Base-by-base conservation (phyloP, 2,329 filamentous ascomycete genomes). In the Podosphaera aphanis region DNA sequence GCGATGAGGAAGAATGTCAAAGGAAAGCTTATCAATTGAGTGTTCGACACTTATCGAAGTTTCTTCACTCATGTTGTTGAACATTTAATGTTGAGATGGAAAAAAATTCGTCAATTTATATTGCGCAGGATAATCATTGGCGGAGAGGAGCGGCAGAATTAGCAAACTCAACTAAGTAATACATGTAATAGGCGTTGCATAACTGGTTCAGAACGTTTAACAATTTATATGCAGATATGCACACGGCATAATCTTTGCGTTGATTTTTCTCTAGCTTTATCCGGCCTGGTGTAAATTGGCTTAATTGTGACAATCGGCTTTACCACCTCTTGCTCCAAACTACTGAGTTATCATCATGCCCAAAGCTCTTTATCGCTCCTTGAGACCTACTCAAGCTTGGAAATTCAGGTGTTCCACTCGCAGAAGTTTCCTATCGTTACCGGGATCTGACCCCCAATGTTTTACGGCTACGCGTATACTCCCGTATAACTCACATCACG, bases 381-480 rank as follows among this genome's bases (percentile, higher is more conserved):
- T 56, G 5, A 51, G 52, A 16, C 49, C 54, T 19, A 44, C 42
- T 42, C 31, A 47, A n/a, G 43, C 48, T 11, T 11, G 6, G 6
- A 29, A 29, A 11, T 11, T 29, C 25, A 29, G 25, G 11, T 29
- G 5, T 29, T 29, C 25, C 5, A 11, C 25, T 5, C 6, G 25
- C 5, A 29, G 25, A 29, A 11, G 56, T 48, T 67, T 69, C 61
- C 53, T 62, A 49, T 56, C 57, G 35, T 54, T 59, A 47, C 62
- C 62, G 43, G 53, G 55, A 52, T 53, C 59, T 20, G 55, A 57
- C 37, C 61, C 60, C 5, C 82, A 86, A 58, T 73, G 66, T 51
- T 69, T 95, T 47, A 74, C 71, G 44, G 85, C 84, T 10, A 69
- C 70, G 18, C 80, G 84, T 49, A 79, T 70, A 3, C 77, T 95